phyloP scores from a whole-genome alignment of 164 flowering plant genomes.

The Echeveria elegans region DNA sequence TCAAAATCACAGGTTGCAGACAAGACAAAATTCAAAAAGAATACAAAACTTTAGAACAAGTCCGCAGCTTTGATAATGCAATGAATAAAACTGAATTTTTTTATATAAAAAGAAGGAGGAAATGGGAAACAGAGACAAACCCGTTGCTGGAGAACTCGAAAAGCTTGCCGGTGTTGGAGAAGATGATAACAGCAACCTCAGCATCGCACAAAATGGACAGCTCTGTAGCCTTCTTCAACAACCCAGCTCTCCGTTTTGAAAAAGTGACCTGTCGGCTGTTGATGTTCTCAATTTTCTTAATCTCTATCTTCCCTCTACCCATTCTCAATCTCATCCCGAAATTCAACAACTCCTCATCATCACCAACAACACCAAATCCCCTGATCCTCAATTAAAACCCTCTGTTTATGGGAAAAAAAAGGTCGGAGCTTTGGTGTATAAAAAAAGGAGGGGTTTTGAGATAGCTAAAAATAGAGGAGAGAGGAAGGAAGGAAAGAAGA shows the following conservation, averaged over 20 bases:
- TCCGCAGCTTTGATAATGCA: not conserved
- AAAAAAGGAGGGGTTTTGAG: not conserved
- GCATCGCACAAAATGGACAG: not conserved
- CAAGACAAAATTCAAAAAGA: not conserved
- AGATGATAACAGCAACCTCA: conserved; percentile 3
- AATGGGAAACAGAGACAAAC: not conserved
- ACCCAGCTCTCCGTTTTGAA: conserved; percentile 1
- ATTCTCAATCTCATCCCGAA: not conserved
- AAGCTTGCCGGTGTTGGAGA: conserved; percentile 7
- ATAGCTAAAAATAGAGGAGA: conserved; percentile 1
- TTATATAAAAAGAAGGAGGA: not conserved
- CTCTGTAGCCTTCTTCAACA: conserved; percentile 8
- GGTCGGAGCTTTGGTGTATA: not conserved
- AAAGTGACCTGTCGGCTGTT: conserved; percentile 5
- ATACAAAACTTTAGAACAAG: not conserved
- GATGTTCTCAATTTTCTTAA: conserved; percentile 6
- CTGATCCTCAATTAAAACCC: not conserved
- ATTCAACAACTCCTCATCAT: not conserved
- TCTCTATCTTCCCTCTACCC: conserved; percentile 8
- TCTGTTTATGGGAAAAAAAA: not conserved
- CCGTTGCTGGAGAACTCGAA: conserved; percentile 3
- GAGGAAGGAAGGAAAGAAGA: not conserved
- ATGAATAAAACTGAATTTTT: not conserved
- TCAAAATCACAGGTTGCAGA: not conserved
- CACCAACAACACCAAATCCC: not conserved